Conservation (phyloP, 106 monocot genomes). For the Vanilla planifolia region DNA sequence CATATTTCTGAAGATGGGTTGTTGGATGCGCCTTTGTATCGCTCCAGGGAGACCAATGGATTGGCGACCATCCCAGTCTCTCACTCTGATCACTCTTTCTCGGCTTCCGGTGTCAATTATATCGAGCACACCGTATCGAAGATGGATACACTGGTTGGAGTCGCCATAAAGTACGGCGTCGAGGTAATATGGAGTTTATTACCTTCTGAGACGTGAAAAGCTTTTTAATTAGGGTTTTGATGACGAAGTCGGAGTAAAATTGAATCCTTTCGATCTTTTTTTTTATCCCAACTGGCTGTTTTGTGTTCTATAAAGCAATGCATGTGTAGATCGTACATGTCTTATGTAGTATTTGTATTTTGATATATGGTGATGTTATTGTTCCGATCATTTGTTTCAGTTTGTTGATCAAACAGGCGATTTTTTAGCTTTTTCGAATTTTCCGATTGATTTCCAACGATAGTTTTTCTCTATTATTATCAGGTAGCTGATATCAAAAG, state of each 20-base stretch:
- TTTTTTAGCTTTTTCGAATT: slow-evolving; percentile 3
- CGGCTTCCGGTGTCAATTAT: not conserved
- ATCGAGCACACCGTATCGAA: slow-evolving; percentile 37
- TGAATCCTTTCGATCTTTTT: too few species aligned
- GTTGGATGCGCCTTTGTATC: not conserved
- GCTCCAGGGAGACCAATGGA: slow-evolving; percentile 1
- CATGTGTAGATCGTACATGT: too few species aligned
- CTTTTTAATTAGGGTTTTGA: not conserved
- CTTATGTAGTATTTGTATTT: too few species aligned
- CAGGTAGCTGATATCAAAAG: slow-evolving; percentile 88
- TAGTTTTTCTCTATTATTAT: too few species aligned
- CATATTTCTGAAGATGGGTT: not conserved
- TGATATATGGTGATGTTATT: too few species aligned
- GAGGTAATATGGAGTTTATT: slow-evolving; percentile 24
- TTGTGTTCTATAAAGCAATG: too few species aligned
- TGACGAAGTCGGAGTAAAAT: too few species aligned
- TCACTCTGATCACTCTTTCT: slow-evolving; percentile 9
- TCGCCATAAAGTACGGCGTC: slow-evolving; percentile 59
- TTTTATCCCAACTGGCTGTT: too few species aligned
- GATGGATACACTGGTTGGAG: slow-evolving; percentile 49
- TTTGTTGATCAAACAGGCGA: too few species aligned
- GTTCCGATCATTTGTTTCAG: too few species aligned
- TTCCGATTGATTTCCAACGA: not conserved
- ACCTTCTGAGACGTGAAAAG: not conserved
- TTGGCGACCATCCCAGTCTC: slow-evolving; percentile 6